phyloP scores from a whole-genome alignment of 305 asterid genomes.

The Petunia hybrid region DNA sequence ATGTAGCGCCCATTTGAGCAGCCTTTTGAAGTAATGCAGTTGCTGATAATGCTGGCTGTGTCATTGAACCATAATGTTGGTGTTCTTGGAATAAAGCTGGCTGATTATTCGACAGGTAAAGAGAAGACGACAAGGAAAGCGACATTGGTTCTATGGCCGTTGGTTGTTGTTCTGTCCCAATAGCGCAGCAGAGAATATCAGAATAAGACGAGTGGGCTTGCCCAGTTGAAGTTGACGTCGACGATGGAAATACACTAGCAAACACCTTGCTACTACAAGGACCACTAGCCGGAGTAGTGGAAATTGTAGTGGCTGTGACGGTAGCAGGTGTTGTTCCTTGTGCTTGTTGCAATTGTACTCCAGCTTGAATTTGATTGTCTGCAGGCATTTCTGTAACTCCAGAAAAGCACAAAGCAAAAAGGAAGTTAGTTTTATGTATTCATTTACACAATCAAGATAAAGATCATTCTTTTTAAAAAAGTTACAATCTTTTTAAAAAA shows the following conservation, averaged over 20 bases:
- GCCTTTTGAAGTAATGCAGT: slow-evolving; percentile 94
- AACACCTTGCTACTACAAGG: slow-evolving; percentile 41
- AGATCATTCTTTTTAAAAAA: neutral
- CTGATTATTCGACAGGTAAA: slow-evolving; percentile 47
- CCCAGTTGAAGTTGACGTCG: neutral
- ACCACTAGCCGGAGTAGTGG: slow-evolving; percentile 43
- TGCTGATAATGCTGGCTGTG: slow-evolving; percentile 74
- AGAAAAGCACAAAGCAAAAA: slow-evolving; percentile 29
- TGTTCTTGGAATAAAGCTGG: slow-evolving; percentile 51
- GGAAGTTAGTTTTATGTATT: neutral
- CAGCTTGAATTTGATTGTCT: slow-evolving; percentile 50
- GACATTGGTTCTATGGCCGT: slow-evolving; percentile 59
- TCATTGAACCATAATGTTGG: slow-evolving; percentile 43
- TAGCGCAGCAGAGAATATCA: slow-evolving; percentile 46
- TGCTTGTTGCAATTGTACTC: slow-evolving; percentile 45
- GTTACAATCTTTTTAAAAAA: slow-evolving; percentile 37
- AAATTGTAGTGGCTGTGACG: neutral
- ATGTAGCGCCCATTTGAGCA: slow-evolving; percentile 73
- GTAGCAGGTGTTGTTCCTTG: slow-evolving; percentile 35
- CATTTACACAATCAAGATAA: slow-evolving; percentile 32
- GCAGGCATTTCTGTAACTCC: slow-evolving; percentile 58
- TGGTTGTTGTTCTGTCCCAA: slow-evolving; percentile 45
- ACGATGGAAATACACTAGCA: slow-evolving; percentile 8
- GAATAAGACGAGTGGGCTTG: slow-evolving; percentile 51
- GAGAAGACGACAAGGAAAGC: slow-evolving; percentile 65